Evolutionary conservation across 768 basidiomycete species (phyloP).

Genomic region (Trichaptum fuscoviolaceum): DNA sequence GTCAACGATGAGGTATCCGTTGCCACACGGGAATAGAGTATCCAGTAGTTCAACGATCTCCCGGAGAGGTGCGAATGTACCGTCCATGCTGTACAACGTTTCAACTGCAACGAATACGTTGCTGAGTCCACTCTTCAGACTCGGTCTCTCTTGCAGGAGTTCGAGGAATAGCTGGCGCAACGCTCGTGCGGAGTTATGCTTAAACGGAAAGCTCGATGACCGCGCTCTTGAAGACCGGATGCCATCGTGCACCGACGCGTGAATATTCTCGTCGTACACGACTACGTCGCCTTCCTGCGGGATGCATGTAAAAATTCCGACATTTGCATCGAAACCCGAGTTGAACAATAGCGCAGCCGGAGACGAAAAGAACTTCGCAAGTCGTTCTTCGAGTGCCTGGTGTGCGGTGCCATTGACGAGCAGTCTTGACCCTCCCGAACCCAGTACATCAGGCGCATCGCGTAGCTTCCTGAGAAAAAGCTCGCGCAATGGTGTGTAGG

Average conservation of each 20-base stretch:
- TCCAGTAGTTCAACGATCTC: slow-evolving; percentile 63
- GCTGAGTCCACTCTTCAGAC: slow-evolving; percentile 31
- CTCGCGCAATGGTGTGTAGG: slow-evolving; percentile 48
- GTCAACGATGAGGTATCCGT: slow-evolving; percentile 77
- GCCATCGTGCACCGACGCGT: slow-evolving; percentile 90
- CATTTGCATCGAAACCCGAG: slow-evolving; percentile 91
- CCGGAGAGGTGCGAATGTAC: slow-evolving; percentile 73
- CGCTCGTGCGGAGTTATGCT: slow-evolving; percentile 62
- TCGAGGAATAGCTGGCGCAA: slow-evolving; percentile 40
- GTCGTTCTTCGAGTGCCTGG: slow-evolving; percentile 61
- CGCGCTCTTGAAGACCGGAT: slow-evolving; percentile 54
- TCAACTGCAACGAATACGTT: slow-evolving; percentile 83
- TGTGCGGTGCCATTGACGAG: slow-evolving; percentile 76
- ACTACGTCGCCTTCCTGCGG: slow-evolving; percentile 76
- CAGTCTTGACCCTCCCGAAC: slow-evolving; percentile 84
- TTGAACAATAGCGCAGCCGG: slow-evolving; percentile 79
- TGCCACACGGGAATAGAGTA: slow-evolving; percentile 51
- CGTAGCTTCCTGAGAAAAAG: slow-evolving; percentile 53
- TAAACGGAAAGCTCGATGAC: slow-evolving; percentile 43
- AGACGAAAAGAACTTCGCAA: slow-evolving; percentile 56
- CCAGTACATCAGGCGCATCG: slow-evolving; percentile 55
- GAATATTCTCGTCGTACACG: slow-evolving; percentile 82
- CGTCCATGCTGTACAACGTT: slow-evolving; percentile 94
- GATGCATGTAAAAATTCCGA: slow-evolving; percentile 74
- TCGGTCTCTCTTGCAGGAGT: slow-evolving; percentile 33